Base-by-base conservation (phyloP, 208 protist species). In the Wallacemonas sp. region DNA sequence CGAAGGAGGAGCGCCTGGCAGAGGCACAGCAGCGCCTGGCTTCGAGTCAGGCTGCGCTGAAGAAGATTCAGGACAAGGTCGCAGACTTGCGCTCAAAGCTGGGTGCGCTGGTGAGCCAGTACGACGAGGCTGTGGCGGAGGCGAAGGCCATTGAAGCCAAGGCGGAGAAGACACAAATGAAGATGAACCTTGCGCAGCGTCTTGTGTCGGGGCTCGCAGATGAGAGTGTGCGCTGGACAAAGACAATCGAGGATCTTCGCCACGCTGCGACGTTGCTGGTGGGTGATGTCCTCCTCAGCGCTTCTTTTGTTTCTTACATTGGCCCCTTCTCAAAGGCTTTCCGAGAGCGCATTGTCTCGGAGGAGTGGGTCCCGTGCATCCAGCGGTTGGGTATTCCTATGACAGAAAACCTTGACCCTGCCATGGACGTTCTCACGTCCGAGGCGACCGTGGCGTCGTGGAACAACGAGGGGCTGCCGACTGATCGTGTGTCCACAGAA, bases 271-370 rank as follows among this genome's bases (percentile, higher is more conserved):
- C 72, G 21, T 94, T 98, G 19, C 86, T 99, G 6, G 77, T 98
- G 12, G 98, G 98, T 36, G 98, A 99, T 75, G 97, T 99, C 36
- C 87, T 99, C 59, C 74, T 99, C 17, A 87, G 91, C 11, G 86
- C 97, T 3, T 97, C 98, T 0, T 99, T 99, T 66, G 87, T 99
- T 45, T 98, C 95, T 24, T 99, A 99, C 86, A 97, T 98, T 72
- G 98, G 98, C 39, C 93, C 97, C 33, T 99, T 99, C 81, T 98
- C 96, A 63, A 96, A 97, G 66, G 70, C 85, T 6, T 99, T 98
- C 86, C 95, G 98, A 64, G 86, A 93, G 73, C 76, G 80, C 27
- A 88, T 99, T 14, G 80, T 98, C n/a, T 58, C 88, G 38, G 82
- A 96, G 56, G 89, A 95, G 68, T 99, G 97, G 97, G 61, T 97